Conservation (phyloP, 73 alveolate species). For the Uronychia binucleata region DNA sequence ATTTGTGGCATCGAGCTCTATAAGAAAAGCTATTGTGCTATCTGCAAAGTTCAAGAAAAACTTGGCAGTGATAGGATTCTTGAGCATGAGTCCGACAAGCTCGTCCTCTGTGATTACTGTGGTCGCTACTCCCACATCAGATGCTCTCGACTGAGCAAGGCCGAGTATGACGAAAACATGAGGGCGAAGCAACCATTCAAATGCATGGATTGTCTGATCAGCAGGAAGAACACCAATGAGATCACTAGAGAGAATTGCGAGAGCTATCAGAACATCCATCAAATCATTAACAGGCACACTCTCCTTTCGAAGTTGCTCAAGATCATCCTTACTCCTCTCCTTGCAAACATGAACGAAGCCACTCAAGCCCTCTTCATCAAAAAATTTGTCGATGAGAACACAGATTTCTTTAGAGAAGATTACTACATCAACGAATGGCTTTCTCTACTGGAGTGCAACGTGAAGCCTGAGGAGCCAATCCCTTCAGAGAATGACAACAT, state of each 20-base stretch:
- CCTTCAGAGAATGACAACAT: background rate
- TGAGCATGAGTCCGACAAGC: background rate
- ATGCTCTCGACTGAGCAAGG: conserved; percentile 31
- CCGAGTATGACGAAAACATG: conserved; percentile 6
- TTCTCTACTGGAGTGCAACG: conserved; percentile 42
- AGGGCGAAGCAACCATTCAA: conserved; percentile 21
- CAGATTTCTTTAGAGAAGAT: conserved; percentile 64
- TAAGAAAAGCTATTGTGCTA: conserved; percentile 33
- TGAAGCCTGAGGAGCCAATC: conserved; percentile 26
- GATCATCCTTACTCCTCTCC: conserved; percentile 24
- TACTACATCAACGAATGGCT: conserved; percentile 54
- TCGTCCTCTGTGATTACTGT: conserved; percentile 36
- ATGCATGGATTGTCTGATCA: conserved; percentile 49
- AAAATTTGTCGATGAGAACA: conserved; percentile 50
- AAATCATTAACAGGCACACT: conserved; percentile 56
- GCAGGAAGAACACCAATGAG: conserved; percentile 37
- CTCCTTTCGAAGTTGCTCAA: conserved; percentile 27
- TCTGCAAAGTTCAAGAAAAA: conserved; percentile 33
- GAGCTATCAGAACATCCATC: conserved; percentile 54
- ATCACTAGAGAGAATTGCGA: conserved; percentile 59
- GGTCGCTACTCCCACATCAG: conserved; percentile 42
- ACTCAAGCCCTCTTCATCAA: conserved; percentile 29
- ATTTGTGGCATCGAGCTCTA: conserved; percentile 37
- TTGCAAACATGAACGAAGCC: conserved; percentile 27
- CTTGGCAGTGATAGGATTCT: background rate